Base-by-base conservation (phyloP, 1,139 yeast genomes). In the Candida sanyaensis region DNA sequence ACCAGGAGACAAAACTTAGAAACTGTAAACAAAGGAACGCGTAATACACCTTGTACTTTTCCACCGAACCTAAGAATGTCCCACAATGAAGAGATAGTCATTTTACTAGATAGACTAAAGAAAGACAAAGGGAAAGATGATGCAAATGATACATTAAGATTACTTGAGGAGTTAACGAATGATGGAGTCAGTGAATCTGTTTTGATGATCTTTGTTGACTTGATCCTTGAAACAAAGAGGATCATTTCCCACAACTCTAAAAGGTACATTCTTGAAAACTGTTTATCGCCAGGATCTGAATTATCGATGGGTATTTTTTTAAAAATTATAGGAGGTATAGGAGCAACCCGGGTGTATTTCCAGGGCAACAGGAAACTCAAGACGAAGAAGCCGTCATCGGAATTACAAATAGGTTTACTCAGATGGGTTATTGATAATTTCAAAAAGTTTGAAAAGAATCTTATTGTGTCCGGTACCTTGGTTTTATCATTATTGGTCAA, bases 361-460 rank as follows among this genome's bases (percentile, higher is more conserved):
- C 55, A 58, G 37, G 47, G 57, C 29, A 61, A 64, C 4, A 51
- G 48, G 37, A 56, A 54, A 36, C 55, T 49, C 17, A 59, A 55
- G 41, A 62, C 58, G 54, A 61, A 56, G 49, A 55, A 54, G 28
- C 47, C 64, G 3, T 49, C 62, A 1, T 46, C 42, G 5, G 37
- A 55, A 3, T 27, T 64, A 4, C 73, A 68, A 50, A 38, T 56
- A 6, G 50, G 50, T 13, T 41, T 69, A 2, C 55, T 68, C 5
- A 62, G 59, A 30, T 70, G 74, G 74, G 51, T 66, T 2, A 42
- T 65, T 1, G 54, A 62, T 17, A 55, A 57, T 6, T 50, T 67
- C 5, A 68, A 62, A 33, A 51, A 53, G 10, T 65, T 68, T 48
- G 66, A 64, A 3, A 37, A 37, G 1, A 46, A 48, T 5, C 53